Evolutionary conservation across 352 stramenopile species (phyloP).

Genomic region (Phytophthora cajani): DNA sequence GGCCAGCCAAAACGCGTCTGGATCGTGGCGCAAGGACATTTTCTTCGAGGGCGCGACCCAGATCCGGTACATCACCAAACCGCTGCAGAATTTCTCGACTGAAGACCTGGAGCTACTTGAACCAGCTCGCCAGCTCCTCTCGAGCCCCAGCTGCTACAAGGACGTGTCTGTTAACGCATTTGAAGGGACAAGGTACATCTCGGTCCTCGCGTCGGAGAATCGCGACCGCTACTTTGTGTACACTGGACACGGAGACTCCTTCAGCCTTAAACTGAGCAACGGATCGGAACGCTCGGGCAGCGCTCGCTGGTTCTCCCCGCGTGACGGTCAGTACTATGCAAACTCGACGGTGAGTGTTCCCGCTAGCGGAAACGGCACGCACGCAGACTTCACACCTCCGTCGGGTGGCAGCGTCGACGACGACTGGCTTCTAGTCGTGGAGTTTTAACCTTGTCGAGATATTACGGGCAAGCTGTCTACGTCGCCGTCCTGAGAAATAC

Average conservation of each 20-base stretch:
- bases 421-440: slow-evolving; percentile 22
- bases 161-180: slow-evolving; percentile 19
- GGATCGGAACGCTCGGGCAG: not conserved
- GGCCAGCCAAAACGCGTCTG: slow-evolving; percentile 19
- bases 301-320: slow-evolving; percentile 20
- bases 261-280: slow-evolving; percentile 16
- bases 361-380: slow-evolving; percentile 3
- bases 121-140: slow-evolving; percentile 16
- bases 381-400: slow-evolving; percentile 18
- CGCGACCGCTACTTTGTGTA: slow-evolving; percentile 23
- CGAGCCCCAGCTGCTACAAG: slow-evolving; percentile 5
- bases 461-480: not conserved
- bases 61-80: slow-evolving; percentile 23
- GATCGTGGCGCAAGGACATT: slow-evolving; percentile 29
- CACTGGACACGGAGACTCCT: slow-evolving; percentile 18
- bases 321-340: slow-evolving; percentile 18
- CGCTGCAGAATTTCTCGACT: slow-evolving; percentile 17
- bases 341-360: slow-evolving; percentile 13
- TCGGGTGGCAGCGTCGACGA: slow-evolving; percentile 19
- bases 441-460: slow-evolving; percentile 7
- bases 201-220: slow-evolving; percentile 15
- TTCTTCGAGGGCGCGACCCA: slow-evolving; percentile 23
- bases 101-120: slow-evolving; percentile 18
- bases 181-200: slow-evolving; percentile 32
- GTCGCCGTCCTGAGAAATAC: no score